Conservation (phyloP, 1,284 basidiomycete species). For the Erythrobasidium hasegawianum region DNA sequence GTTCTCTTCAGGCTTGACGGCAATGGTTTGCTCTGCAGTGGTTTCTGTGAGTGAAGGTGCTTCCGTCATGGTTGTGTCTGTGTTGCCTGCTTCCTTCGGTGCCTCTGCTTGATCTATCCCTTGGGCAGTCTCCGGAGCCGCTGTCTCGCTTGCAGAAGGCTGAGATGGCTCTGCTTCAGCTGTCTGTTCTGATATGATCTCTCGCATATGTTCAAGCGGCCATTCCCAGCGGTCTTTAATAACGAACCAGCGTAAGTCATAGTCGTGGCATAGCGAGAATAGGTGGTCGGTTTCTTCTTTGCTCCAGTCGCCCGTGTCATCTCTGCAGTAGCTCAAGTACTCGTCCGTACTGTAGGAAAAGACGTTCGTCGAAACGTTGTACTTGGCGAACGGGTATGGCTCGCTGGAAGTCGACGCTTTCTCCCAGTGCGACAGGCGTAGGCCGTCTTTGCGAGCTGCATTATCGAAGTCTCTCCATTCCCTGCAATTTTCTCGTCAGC, state of each 20-base stretch:
- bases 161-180: neutral
- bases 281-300: slow-evolving; percentile 94
- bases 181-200: slow-evolving; percentile 30
- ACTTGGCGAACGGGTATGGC: slow-evolving; percentile 65
- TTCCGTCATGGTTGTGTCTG: neutral
- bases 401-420: neutral
- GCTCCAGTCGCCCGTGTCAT: slow-evolving; percentile 70
- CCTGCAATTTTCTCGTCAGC: slow-evolving; percentile 50
- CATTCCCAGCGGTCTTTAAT: slow-evolving; percentile 86
- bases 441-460: slow-evolving; percentile 37
- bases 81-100: neutral
- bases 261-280: slow-evolving; percentile 73
- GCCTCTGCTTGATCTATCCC: neutral
- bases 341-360: slow-evolving; percentile 88
- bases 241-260: slow-evolving; percentile 85
- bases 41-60: neutral
- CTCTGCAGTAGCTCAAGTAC: slow-evolving; percentile 70
- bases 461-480: slow-evolving; percentile 37
- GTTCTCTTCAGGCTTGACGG: neutral
- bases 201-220: slow-evolving; percentile 17
- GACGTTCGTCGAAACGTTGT: slow-evolving; percentile 65
- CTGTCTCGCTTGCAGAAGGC: neutral
- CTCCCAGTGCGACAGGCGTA: slow-evolving; percentile 37
- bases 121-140: neutral
- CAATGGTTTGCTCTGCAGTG: neutral